phyloP scores from a whole-genome alignment of 345 rosid species.

The Durio zibethinus region DNA sequence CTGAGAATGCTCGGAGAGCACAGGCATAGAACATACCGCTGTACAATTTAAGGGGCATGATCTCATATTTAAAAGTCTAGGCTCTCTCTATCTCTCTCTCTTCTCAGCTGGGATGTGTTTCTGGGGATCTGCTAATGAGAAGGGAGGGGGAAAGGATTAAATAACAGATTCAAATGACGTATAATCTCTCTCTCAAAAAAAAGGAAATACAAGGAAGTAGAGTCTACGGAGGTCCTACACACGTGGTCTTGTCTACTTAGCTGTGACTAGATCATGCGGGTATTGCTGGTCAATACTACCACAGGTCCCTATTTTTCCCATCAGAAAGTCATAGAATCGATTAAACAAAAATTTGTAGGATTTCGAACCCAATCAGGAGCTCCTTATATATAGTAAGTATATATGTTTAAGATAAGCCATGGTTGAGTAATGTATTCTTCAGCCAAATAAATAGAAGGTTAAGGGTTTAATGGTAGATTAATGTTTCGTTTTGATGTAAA shows the following conservation, averaged over 20 bases:
- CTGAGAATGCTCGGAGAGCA: constrained; percentile 3
- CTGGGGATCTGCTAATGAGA: constrained; percentile 31
- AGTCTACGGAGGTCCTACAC: constrained; percentile 77
- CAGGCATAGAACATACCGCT: constrained; percentile 12
- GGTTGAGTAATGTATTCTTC: too few relatives aligned
- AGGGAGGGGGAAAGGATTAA: constrained; percentile 41
- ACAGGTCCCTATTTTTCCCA: constrained; percentile 14
- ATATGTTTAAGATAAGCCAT: not conserved
- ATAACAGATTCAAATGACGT: constrained; percentile 45
- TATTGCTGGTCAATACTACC: constrained; percentile 57
- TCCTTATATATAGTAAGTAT: not conserved
- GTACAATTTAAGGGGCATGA: constrained; percentile 17
- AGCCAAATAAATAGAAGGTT: too few relatives aligned
- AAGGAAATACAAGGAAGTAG: constrained; percentile 11
- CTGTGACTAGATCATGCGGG: constrained; percentile 44
- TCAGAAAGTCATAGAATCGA: not conserved
- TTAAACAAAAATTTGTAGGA: constrained; percentile 4
- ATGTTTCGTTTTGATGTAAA: too few relatives aligned
- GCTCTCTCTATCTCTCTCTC: not conserved
- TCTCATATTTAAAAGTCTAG: constrained; percentile 21
- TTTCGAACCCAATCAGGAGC: not conserved
- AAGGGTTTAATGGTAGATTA: too few relatives aligned
- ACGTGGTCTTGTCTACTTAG: constrained; percentile 83
- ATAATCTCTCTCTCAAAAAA: not conserved
- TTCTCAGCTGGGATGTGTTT: constrained; percentile 22